Percentiles rank a stretch among this genome's conserved stretches.
phyloP scores from a whole-genome alignment of 2,329 filamentous ascomycete species.

The Macrophomina tecta region DNA sequence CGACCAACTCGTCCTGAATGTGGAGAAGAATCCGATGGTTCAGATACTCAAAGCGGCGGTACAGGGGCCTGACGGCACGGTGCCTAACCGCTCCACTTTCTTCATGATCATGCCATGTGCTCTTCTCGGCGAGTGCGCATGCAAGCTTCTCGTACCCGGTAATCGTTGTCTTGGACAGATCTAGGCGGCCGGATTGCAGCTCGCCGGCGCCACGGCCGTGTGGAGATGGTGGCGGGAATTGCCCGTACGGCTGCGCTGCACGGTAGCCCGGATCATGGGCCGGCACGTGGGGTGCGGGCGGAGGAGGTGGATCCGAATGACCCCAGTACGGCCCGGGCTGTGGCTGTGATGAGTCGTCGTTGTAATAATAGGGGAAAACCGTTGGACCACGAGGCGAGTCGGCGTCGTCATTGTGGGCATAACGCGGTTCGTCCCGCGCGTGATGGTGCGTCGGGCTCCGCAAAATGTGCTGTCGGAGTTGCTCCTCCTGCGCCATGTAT shows the following conservation, averaged over 20 bases:
- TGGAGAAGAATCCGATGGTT: conserved; percentile 84
- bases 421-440: conserved; percentile 27
- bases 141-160: conserved; percentile 48
- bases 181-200: conserved; percentile 29
- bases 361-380: conserved; percentile 26
- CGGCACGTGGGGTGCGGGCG: conserved; percentile 24
- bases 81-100: background rate
- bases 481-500: conserved; percentile 21
- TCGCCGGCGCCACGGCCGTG: background rate
- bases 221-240: conserved; percentile 25
- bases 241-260: conserved; percentile 21
- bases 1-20: conserved; percentile 82
- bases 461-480: conserved; percentile 21
- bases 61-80: conserved; percentile 63
- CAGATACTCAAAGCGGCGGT: conserved; percentile 80
- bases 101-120: conserved; percentile 35
- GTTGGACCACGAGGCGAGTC: conserved; percentile 20
- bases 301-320: conserved; percentile 21
- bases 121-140: conserved; percentile 40
- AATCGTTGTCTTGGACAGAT: conserved; percentile 38
- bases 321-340: conserved; percentile 24
- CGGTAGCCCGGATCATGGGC: conserved; percentile 21
- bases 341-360: conserved; percentile 17
- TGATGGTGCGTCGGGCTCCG: conserved; percentile 11
- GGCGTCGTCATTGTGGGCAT: conserved; percentile 9